phyloP scores from a whole-genome alignment of 2,329 filamentous ascomycete genomes.

The Cercospora sp. region DNA sequence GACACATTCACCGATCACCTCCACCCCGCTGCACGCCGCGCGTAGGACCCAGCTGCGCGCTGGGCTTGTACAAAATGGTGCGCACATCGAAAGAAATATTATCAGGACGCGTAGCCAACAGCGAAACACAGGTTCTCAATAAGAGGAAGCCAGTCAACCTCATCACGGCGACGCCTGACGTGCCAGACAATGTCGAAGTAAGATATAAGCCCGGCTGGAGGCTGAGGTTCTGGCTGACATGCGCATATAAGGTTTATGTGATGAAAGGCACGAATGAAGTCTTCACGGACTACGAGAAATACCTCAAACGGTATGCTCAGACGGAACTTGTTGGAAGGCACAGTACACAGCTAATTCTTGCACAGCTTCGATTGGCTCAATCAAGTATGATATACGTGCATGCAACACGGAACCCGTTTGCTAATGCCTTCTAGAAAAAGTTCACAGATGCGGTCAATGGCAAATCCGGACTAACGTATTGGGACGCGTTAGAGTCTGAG shows the following conservation, averaged over 20 bases:
- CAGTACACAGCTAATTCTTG: conserved; percentile 17
- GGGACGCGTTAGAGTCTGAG: conserved; percentile 68
- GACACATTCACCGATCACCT: conserved; percentile 54
- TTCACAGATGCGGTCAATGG: conserved; percentile 97
- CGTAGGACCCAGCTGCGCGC: conserved; percentile 27
- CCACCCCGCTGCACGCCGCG: conserved; percentile 14
- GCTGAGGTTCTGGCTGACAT: conserved; percentile 30
- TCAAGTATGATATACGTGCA: conserved; percentile 60
- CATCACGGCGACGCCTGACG: conserved; percentile 67
- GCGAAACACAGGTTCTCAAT: conserved; percentile 72
- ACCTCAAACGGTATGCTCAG: conserved; percentile 70
- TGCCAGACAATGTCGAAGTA: conserved; percentile 84
- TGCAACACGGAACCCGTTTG: background rate
- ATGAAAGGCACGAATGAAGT: conserved; percentile 88
- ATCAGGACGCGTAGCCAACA: conserved; percentile 25
- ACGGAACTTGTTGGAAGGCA: background rate
- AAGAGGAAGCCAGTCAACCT: conserved; percentile 94
- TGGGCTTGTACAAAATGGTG: conserved; percentile 30
- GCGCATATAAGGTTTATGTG: conserved; percentile 73
- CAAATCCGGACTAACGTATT: conserved; percentile 86
- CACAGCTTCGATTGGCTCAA: conserved; percentile 87
- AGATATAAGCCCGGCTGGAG: conserved; percentile 33
- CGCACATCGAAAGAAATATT: conserved; percentile 17
- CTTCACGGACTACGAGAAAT: conserved; percentile 85
- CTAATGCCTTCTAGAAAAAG: conserved; percentile 59